A percentile compares a stretch with the other conserved stretches of the same genome.
These are phyloP conservation scores for Dactylorhiza incarnata DNA, from an alignment of 106 monocot genomes.

Conservation along the genomic window DNA sequence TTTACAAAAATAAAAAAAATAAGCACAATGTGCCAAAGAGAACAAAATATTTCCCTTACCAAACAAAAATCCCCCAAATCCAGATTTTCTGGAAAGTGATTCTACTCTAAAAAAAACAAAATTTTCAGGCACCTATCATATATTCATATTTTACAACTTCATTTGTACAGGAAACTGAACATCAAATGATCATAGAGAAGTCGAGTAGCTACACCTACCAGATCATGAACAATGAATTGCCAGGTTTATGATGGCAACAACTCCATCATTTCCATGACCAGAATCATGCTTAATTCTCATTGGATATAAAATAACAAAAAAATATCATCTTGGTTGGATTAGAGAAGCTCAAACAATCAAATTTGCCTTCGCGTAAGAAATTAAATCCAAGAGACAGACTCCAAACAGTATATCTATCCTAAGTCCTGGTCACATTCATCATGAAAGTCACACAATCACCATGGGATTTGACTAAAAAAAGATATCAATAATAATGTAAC, in stretches of 20 bases:
- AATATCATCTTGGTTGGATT: background rate
- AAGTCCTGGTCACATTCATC: background rate
- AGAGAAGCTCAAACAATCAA: background rate
- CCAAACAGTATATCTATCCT: background rate
- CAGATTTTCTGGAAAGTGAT: background rate
- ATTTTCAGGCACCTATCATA: background rate
- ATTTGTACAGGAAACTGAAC: background rate
- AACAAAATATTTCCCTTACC: background rate
- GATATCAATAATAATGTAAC: background rate
- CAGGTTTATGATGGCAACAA: background rate
- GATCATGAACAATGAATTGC: background rate
- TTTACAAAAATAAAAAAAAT: background rate
- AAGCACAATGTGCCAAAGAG: background rate
- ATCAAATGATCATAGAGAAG: slow-evolving; percentile 1
- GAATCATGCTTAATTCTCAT: background rate
- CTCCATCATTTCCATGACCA: background rate
- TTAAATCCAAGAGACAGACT: background rate
- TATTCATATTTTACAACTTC: background rate
- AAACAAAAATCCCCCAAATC: background rate
- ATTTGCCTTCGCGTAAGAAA: background rate
- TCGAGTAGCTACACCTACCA: too few species aligned
- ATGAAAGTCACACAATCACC: background rate
- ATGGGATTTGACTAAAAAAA: background rate
- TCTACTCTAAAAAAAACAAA: background rate
- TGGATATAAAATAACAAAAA: background rate